Evolutionary conservation across 306 rosid genomes (phyloP).

Genomic region (Ormosia semicastrata): DNA sequence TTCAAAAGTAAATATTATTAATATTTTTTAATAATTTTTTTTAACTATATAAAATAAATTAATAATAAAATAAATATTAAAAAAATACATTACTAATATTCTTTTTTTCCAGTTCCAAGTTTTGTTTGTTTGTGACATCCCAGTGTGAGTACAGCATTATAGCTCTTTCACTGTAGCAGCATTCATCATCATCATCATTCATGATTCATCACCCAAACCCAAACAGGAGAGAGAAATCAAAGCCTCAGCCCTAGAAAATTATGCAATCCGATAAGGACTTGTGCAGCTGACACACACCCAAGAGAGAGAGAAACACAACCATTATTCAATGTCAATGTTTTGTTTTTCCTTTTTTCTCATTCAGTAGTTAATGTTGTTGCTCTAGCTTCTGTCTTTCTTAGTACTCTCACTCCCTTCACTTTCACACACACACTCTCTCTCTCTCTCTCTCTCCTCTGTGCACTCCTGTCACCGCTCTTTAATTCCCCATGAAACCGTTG

Average conservation of each 20-base stretch:
- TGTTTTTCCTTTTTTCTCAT: constrained; percentile 13
- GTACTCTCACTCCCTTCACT: not conserved
- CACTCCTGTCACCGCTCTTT: constrained; percentile 36
- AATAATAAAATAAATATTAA: too few species aligned
- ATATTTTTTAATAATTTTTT: too few species aligned
- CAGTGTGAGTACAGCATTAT: not conserved
- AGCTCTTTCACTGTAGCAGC: not conserved
- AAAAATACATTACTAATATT: too few species aligned
- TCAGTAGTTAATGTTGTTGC: constrained; percentile 35
- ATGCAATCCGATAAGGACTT: constrained; percentile 65
- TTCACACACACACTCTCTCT: constrained; percentile 12
- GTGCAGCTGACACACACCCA: constrained; percentile 48
- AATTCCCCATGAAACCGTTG: constrained; percentile 40
- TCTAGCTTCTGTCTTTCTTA: constrained; percentile 22
- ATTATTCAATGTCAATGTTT: constrained; percentile 29
- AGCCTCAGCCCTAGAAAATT: constrained; percentile 34
- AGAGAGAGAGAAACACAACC: constrained; percentile 6
- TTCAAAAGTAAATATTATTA: too few species aligned
- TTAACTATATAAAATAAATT: too few species aligned
- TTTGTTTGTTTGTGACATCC: constrained; percentile 45
- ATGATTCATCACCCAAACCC: constrained; percentile 34
- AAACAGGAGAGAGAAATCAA: constrained; percentile 27
- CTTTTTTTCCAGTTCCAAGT: constrained; percentile 20
- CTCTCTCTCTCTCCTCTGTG: constrained; percentile 34
- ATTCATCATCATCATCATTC: constrained; percentile 25